Conservation (phyloP, 495 filamentous ascomycete genomes). For the Podospora fimiseda region DNA sequence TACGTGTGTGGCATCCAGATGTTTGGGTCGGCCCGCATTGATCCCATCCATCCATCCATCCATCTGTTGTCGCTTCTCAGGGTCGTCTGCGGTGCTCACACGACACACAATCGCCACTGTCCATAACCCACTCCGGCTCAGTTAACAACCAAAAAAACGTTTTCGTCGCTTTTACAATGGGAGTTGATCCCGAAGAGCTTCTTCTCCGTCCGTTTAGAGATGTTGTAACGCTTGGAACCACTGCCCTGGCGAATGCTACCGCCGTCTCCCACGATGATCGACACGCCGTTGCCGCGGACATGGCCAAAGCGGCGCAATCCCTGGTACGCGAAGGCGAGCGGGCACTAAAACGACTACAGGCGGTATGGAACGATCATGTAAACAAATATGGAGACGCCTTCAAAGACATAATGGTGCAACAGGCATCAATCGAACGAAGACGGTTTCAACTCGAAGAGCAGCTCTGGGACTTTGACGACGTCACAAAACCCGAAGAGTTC, state of each 20-base stretch:
- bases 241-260: conserved; percentile 28
- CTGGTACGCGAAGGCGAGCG: conserved; percentile 31
- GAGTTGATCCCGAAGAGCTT: conserved; percentile 31
- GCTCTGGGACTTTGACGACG: conserved; percentile 37
- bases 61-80: no score
- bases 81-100: no score
- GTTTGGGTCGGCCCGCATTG: not conserved
- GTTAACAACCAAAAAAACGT: no score
- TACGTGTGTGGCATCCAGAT: not conserved
- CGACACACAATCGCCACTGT: not conserved
- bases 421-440: conserved; percentile 27
- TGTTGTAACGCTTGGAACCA: conserved; percentile 28
- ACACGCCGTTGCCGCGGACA: conserved; percentile 11
- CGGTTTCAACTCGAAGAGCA: conserved; percentile 31
- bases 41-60: not conserved
- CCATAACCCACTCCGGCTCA: not conserved
- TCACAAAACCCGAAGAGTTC: conserved; percentile 28
- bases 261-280: conserved; percentile 15
- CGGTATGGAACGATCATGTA: conserved; percentile 30
- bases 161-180: conserved; percentile 15
- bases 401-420: conserved; percentile 28
- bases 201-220: conserved; percentile 34
- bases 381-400: conserved; percentile 31
- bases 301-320: conserved; percentile 26
- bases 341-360: conserved; percentile 27